phyloP scores from a whole-genome alignment of 257 asterid species.

The Nyctanthes arbortristis region DNA sequence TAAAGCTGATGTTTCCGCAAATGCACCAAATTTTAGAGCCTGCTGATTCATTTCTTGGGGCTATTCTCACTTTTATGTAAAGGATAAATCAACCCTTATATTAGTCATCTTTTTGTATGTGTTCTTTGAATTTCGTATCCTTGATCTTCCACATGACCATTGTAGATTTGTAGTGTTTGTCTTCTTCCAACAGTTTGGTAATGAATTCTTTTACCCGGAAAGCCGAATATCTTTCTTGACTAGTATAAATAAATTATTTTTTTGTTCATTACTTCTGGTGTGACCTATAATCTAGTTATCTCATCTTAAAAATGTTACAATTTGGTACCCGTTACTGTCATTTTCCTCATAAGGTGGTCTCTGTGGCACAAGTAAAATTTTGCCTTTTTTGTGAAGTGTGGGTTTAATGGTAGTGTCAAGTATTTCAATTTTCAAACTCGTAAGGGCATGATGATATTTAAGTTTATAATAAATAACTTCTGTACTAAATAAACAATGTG shows the following conservation, averaged over 20 bases:
- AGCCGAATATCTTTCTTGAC: background rate
- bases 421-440: too few species aligned
- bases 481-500: too few species aligned
- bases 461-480: too few species aligned
- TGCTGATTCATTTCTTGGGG: conserved; percentile 13
- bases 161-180: too few species aligned
- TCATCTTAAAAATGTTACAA: too few species aligned
- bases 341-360: too few species aligned
- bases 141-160: background rate
- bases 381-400: too few species aligned
- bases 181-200: background rate
- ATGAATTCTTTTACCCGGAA: background rate
- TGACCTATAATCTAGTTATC: background rate
- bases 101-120: background rate
- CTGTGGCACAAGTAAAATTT: too few species aligned
- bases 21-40: conserved; percentile 26
- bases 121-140: background rate
- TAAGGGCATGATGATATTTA: too few species aligned
- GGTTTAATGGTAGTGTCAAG: too few species aligned
- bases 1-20: conserved; percentile 32
- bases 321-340: too few species aligned
- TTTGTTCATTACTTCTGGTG: background rate
- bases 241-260: background rate
- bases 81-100: conserved; percentile 10
- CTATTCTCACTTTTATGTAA: conserved; percentile 6